These are phyloP conservation scores for Centella asiatica DNA, from an alignment of 129 eudicot species.

Conservation along the genomic window DNA sequence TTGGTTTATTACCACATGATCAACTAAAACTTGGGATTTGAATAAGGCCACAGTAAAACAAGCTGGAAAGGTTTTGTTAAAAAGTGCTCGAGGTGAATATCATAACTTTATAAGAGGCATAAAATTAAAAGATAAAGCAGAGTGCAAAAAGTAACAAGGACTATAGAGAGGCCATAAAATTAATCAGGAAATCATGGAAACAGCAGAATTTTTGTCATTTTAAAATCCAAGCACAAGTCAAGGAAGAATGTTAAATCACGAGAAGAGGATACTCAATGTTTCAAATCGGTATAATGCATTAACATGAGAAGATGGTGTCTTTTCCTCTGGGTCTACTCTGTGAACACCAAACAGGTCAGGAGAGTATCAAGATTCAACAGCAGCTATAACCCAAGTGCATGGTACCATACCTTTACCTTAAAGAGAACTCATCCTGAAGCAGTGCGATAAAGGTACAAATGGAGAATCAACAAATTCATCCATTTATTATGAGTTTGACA, in stretches of 20 bases:
- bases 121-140: no score
- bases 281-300: background rate
- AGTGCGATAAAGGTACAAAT: slow-evolving; percentile 21
- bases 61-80: background rate
- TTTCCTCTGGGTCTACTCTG: background rate
- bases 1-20: background rate
- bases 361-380: slow-evolving; percentile 15
- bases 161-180: background rate
- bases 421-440: slow-evolving; percentile 19
- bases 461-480: slow-evolving; percentile 24
- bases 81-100: background rate
- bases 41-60: background rate
- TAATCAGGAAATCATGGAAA: background rate
- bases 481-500: slow-evolving; percentile 22
- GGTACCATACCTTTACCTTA: slow-evolving; percentile 16
- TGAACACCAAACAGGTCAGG: slow-evolving; percentile 9
- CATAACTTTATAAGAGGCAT: background rate
- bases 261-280: slow-evolving; percentile 1
- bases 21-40: background rate
- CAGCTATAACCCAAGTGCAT: slow-evolving; percentile 16
- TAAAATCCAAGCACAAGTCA: background rate
- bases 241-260: background rate
- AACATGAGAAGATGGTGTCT: background rate
- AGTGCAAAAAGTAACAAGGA: background rate
- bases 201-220: no score